These are phyloP conservation scores for Fusarium sp. DNA, from an alignment of 2,329 filamentous ascomycete genomes.

Conservation along the genomic window DNA sequence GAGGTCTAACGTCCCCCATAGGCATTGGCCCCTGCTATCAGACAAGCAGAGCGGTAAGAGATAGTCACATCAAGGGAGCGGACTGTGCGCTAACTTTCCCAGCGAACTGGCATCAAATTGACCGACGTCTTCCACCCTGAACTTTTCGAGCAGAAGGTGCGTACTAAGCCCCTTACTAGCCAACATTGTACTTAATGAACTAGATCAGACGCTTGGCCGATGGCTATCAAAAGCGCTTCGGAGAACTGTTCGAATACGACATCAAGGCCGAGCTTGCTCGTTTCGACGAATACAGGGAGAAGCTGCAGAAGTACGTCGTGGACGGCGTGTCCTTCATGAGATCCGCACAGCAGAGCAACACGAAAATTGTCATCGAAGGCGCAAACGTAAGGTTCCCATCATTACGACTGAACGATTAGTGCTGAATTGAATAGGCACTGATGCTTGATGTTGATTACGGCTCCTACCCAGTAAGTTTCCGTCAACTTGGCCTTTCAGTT, in stretches of 20 bases:
- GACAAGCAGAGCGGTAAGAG: slow-evolving; percentile 45
- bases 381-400: not conserved
- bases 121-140: slow-evolving; percentile 75
- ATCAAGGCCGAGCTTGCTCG: not conserved
- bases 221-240: slow-evolving; percentile 73
- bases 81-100: slow-evolving; percentile 40
- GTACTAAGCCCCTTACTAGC: too few relatives aligned
- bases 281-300: not conserved
- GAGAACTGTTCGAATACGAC: slow-evolving; percentile 59
- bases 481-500: not conserved
- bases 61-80: slow-evolving; percentile 27
- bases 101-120: slow-evolving; percentile 75
- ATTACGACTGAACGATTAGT: not conserved
- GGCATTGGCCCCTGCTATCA: slow-evolving; percentile 56
- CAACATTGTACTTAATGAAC: too few relatives aligned
- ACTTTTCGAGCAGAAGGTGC: slow-evolving; percentile 75
- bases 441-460: not conserved
- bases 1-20: slow-evolving; percentile 41
- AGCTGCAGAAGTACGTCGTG: not conserved
- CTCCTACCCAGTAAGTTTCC: not conserved
- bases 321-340: not conserved
- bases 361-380: not conserved
- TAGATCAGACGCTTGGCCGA: slow-evolving; percentile 68
- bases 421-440: not conserved
- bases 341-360: not conserved